Evolutionary conservation across 2,329 filamentous ascomycete genomes (phyloP).

Genomic region (Leptosphaerulina australis): DNA sequence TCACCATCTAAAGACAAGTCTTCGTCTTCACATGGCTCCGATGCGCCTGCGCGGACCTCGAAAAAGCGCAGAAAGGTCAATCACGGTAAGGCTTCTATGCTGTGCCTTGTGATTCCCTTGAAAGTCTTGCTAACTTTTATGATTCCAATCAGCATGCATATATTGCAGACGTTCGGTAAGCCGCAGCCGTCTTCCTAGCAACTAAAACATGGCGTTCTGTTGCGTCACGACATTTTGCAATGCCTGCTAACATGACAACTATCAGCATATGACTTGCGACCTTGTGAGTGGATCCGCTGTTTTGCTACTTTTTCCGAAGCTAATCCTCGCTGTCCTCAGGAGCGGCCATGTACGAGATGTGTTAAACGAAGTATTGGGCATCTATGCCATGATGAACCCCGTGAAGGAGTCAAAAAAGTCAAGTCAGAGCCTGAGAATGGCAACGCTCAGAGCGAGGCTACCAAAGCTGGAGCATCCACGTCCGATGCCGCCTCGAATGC

Average conservation of each 20-base stretch:
- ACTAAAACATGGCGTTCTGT: constrained; percentile 22
- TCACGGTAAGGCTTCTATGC: constrained; percentile 51
- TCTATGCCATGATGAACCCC: constrained; percentile 95
- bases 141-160: constrained; percentile 52
- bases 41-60: constrained; percentile 41
- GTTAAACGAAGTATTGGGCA: constrained; percentile 99
- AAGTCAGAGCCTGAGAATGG: constrained; percentile 61
- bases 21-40: constrained; percentile 36
- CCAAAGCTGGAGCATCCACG: constrained; percentile 37
- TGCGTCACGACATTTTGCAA: constrained; percentile 23
- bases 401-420: constrained; percentile 79
- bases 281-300: constrained; percentile 46
- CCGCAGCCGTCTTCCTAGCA: constrained; percentile 33
- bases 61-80: constrained; percentile 62
- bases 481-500: constrained; percentile 38
- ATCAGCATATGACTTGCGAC: constrained; percentile 61
- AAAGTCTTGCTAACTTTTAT: constrained; percentile 38
- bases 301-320: constrained; percentile 32
- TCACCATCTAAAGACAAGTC: constrained; percentile 40
- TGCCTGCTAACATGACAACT: constrained; percentile 42
- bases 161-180: constrained; percentile 60
- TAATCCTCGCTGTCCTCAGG: constrained; percentile 61
- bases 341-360: constrained; percentile 95
- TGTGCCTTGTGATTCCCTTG: constrained; percentile 31
- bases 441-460: constrained; percentile 39